phyloP scores from a whole-genome alignment of 352 stramenopile genomes.

The Elongisporangium anandrum region DNA sequence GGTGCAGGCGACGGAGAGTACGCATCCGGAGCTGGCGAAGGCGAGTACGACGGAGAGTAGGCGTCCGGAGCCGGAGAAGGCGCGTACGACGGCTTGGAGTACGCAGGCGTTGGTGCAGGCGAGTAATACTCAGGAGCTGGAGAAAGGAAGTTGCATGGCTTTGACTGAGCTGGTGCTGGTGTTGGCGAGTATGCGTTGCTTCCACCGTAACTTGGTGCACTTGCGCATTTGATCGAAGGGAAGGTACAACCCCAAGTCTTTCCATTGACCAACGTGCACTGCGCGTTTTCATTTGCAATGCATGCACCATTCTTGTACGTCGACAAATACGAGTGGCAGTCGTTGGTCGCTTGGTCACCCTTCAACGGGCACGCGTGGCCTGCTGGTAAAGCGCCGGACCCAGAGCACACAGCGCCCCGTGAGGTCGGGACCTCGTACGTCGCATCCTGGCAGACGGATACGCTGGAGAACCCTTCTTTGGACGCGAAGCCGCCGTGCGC shows the following conservation, averaged over 20 bases:
- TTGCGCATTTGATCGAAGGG: conserved; percentile 23
- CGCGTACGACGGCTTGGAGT: too few species aligned
- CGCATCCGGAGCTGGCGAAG: too few species aligned
- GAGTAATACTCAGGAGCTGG: too few species aligned
- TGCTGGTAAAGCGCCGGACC: conserved; percentile 19
- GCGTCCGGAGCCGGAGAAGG: too few species aligned
- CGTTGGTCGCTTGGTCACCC: conserved; percentile 23
- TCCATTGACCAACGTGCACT: conserved; percentile 25
- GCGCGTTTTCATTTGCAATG: conserved; percentile 29
- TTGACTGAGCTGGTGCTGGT: background rate
- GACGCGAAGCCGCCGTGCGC: too few species aligned
- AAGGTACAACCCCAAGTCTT: conserved; percentile 43
- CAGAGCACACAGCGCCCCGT: conserved; percentile 22
- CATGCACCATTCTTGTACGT: conserved; percentile 22
- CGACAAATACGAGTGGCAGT: conserved; percentile 34
- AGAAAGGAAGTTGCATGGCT: background rate
- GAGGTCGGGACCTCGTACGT: conserved; percentile 29
- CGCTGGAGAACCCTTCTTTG: too few species aligned
- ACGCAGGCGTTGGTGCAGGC: too few species aligned
- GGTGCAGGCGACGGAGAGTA: too few species aligned
- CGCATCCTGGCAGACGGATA: conserved; percentile 30
- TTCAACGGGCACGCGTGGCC: conserved; percentile 28
- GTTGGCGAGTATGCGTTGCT: too few species aligned
- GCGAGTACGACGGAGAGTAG: too few species aligned
- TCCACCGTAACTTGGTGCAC: background rate